Evolutionary conservation across 169 alveolate genomes (phyloP).

Genomic region (Eimeria zaria): DNA sequence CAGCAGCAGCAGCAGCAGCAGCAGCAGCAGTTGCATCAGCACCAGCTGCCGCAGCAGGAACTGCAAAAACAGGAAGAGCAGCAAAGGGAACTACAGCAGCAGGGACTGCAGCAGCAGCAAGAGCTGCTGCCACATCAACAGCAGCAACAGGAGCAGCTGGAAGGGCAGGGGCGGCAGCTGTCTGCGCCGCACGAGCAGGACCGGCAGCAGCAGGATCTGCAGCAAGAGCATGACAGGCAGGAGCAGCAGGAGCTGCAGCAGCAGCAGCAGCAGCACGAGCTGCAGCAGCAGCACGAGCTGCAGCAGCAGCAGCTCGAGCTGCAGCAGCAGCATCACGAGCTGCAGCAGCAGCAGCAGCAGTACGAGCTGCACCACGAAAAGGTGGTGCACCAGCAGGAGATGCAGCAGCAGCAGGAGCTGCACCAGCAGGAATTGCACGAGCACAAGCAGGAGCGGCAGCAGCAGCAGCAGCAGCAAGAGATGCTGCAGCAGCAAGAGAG

Average conservation of each 20-base stretch:
- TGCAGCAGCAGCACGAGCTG: background rate
- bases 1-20: background rate
- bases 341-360: background rate
- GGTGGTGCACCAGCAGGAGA: background rate
- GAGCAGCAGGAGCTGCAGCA: background rate
- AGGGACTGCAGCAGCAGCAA: background rate
- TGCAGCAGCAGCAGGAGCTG: background rate
- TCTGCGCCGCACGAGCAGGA: too few relatives aligned
- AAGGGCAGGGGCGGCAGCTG: background rate
- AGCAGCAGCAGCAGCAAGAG: constrained; percentile 9
- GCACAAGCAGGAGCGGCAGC: background rate
- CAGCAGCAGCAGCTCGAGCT: background rate
- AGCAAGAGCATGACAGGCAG: too few relatives aligned
- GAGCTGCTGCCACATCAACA: background rate
- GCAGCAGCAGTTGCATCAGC: background rate
- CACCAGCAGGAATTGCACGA: background rate
- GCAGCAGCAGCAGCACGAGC: background rate
- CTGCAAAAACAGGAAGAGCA: background rate
- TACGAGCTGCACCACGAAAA: too few relatives aligned
- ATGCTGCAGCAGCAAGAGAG: background rate
- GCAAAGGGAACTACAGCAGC: background rate
- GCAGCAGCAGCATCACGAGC: background rate
- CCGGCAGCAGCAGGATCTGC: background rate
- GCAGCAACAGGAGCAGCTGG: background rate
- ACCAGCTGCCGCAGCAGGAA: background rate